Evolutionary conservation across 2,329 filamentous ascomycete genomes (phyloP).

Genomic region (Verticillium tricorpus): DNA sequence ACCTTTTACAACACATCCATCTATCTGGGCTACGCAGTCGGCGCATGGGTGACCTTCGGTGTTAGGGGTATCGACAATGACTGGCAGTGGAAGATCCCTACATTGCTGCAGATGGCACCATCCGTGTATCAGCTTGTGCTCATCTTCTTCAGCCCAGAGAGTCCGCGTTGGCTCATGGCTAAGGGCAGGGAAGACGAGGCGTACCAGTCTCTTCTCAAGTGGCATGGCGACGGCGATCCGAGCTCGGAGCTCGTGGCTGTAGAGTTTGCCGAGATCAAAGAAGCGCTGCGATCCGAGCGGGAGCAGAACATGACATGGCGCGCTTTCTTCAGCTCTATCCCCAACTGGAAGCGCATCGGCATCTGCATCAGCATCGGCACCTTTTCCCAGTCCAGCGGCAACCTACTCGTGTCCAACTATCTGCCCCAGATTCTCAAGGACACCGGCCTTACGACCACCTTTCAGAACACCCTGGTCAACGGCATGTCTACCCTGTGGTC

Average conservation of each 20-base stretch:
- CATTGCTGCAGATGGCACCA: constrained; percentile 45
- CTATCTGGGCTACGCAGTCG: constrained; percentile 32
- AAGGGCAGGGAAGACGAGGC: constrained; percentile 46
- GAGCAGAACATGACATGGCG: constrained; percentile 37
- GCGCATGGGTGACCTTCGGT: constrained; percentile 31
- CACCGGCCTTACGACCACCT: constrained; percentile 29
- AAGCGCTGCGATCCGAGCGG: constrained; percentile 38
- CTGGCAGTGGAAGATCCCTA: constrained; percentile 51
- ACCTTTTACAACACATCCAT: constrained; percentile 37
- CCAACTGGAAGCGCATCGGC: constrained; percentile 34
- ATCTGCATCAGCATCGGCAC: constrained; percentile 34
- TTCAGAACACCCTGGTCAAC: constrained; percentile 35
- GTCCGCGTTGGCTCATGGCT: constrained; percentile 52
- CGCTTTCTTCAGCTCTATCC: constrained; percentile 31
- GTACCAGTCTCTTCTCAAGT: constrained; percentile 43
- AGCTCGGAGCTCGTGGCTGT: constrained; percentile 39
- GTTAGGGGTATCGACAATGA: constrained; percentile 16
- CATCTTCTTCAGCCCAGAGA: constrained; percentile 51
- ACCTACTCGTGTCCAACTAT: constrained; percentile 37
- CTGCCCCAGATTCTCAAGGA: constrained; percentile 33
- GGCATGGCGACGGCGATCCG: constrained; percentile 42
- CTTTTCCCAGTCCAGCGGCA: constrained; percentile 36
- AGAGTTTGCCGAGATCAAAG: constrained; percentile 45
- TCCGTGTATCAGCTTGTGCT: constrained; percentile 34
- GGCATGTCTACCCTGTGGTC: constrained; percentile 36